These are phyloP conservation scores for Leccinum olivaceopallidum DNA, from an alignment of 768 basidiomycete genomes.

Conservation along the genomic window DNA sequence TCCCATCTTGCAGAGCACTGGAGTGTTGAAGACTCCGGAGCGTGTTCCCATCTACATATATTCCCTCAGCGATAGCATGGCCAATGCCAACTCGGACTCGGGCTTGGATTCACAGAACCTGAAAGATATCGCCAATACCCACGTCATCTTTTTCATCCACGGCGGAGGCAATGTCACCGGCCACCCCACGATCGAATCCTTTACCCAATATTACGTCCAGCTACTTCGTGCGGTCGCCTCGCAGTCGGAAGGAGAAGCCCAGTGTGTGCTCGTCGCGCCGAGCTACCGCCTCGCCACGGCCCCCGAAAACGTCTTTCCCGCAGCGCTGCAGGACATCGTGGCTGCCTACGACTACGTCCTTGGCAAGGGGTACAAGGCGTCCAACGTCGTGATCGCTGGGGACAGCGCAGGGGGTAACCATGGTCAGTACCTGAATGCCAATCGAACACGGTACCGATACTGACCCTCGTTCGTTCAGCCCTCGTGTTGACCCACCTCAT, in stretches of 20 bases:
- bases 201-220: slow-evolving; percentile 5
- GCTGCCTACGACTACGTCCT: slow-evolving; percentile 31
- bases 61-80: too few species aligned
- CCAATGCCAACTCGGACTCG: too few species aligned
- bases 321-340: slow-evolving; percentile 22
- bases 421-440: slow-evolving; percentile 13
- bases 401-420: slow-evolving; percentile 30
- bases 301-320: slow-evolving; percentile 27
- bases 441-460: too few species aligned
- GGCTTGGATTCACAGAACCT: too few species aligned
- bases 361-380: slow-evolving; percentile 18
- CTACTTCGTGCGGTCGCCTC: slow-evolving; percentile 14
- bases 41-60: too few species aligned
- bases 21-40: neutral
- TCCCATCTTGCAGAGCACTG: too few species aligned
- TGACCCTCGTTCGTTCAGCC: slow-evolving; percentile 8
- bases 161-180: slow-evolving; percentile 19
- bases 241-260: neutral
- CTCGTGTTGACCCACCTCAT: slow-evolving; percentile 33
- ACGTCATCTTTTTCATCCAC: too few species aligned
- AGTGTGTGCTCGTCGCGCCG: slow-evolving; percentile 22
- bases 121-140: neutral
- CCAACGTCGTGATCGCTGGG: slow-evolving; percentile 24
- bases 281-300: slow-evolving; percentile 26
- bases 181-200: slow-evolving; percentile 12